Evolutionary conservation across 441 rosid genomes (phyloP), one percentile per base, ranked within the genome.

Genomic region (Kokia cookei): DNA sequence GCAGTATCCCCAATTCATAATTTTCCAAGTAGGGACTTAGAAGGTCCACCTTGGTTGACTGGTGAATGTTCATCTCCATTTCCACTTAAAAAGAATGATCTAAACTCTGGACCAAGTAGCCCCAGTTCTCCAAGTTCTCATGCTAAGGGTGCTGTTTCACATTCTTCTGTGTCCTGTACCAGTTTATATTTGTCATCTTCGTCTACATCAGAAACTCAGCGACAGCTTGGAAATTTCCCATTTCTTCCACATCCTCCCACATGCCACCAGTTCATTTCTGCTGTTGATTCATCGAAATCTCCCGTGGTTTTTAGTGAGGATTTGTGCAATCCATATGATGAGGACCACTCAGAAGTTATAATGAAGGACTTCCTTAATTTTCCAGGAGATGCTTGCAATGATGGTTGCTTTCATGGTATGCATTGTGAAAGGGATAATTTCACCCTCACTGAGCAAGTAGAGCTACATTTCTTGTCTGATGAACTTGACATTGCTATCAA

Each of bases 151-250:
- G 71, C 89, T 43, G 88, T 83, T 67, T 88, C 92, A n/a, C 83
- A 92, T n/a, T 87, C 94, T 69, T 91, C 98, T 22, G 80, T 82
- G 17, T 93, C 89, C 82, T 93, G 98, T 69, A 91, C 98, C 35
- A 86, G 82, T 81, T 87, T 93, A 71, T 87, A 88, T 82, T 78
- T 74, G 55, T 93, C 98, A 65, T 90, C 98, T 17, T 90, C 98
- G 40, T 87, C 90, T 29, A 81, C 81, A 65, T 81, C 90, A 42
- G 91, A 87, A 84, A 72, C 89, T 75, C 83, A 76, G 47, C 75
- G 67, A 58, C 90, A 84, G 68, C 81, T 85, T 26, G 87, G 89
- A 72, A 89, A 88, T 79, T 86, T 91, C 67, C 98, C 97, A 24
- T 90, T 93, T 80, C 93, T 90, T 74, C 95, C 95, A 4, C 86